These are phyloP conservation scores for Marasmius oreades DNA, from an alignment of 1,284 basidiomycete species.

Conservation along the genomic window DNA sequence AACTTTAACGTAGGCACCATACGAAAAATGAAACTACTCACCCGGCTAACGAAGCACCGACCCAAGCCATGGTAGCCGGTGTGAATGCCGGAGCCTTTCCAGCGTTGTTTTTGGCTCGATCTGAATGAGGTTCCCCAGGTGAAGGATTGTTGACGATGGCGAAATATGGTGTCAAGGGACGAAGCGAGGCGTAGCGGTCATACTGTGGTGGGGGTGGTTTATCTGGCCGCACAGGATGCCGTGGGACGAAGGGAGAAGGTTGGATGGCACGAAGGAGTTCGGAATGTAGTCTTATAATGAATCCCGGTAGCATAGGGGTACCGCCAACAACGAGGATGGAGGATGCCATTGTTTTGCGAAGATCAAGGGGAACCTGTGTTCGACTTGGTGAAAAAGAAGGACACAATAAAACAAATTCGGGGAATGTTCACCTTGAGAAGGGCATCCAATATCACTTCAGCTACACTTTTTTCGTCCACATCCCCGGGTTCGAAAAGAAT, in stretches of 20 bases:
- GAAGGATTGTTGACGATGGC: slow-evolving; percentile 85
- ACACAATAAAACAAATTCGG: not conserved
- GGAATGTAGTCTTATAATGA: slow-evolving; percentile 80
- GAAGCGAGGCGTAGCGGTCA: slow-evolving; percentile 71
- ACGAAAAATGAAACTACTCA: slow-evolving; percentile 38
- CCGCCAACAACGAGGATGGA: slow-evolving; percentile 87
- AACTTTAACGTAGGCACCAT: not conserved
- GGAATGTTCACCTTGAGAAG: slow-evolving; percentile 76
- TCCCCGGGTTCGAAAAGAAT: slow-evolving; percentile 89
- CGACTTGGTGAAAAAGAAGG: slow-evolving; percentile 3
- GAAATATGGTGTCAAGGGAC: slow-evolving; percentile 66
- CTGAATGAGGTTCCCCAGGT: slow-evolving; percentile 34
- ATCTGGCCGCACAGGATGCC: slow-evolving; percentile 35
- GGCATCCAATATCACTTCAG: slow-evolving; percentile 76
- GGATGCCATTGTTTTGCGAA: slow-evolving; percentile 76
- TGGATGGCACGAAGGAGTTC: slow-evolving; percentile 68
- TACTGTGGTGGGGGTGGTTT: slow-evolving; percentile 45
- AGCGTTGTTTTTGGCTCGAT: slow-evolving; percentile 51
- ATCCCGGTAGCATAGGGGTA: slow-evolving; percentile 87
- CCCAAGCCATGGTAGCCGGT: slow-evolving; percentile 80
- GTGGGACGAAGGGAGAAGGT: slow-evolving; percentile 32
- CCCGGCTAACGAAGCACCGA: slow-evolving; percentile 93
- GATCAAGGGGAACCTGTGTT: slow-evolving; percentile 80
- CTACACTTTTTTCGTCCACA: slow-evolving; percentile 77
- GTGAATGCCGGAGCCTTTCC: slow-evolving; percentile 86